Percentiles rank a stretch among this genome's conserved stretches.
These are phyloP conservation scores for Odontarrhena argentea DNA, from an alignment of 345 rosid species.

Conservation along the genomic window DNA sequence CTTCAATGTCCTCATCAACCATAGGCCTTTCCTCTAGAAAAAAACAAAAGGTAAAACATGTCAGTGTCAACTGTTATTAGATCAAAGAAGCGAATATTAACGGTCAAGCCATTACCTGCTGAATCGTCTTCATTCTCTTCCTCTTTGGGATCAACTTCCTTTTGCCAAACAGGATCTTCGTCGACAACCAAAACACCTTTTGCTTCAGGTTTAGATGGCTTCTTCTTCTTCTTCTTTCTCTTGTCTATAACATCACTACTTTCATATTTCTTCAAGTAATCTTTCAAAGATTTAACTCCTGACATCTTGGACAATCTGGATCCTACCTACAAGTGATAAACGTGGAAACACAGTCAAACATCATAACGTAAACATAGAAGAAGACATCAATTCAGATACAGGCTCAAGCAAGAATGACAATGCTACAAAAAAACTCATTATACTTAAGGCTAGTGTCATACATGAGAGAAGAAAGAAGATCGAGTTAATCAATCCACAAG, in stretches of 20 bases:
- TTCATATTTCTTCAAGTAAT: slow-evolving; percentile 75
- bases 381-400: neutral
- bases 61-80: slow-evolving; percentile 3
- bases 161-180: slow-evolving; percentile 94
- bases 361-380: neutral
- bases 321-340: neutral
- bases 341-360: slow-evolving; percentile 18
- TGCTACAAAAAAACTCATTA: neutral
- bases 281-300: slow-evolving; percentile 57
- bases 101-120: slow-evolving; percentile 49
- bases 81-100: neutral
- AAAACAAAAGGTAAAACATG: neutral
- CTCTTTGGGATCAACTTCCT: slow-evolving; percentile 57
- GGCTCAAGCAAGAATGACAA: slow-evolving; percentile 1
- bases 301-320: slow-evolving; percentile 40
- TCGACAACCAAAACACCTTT: slow-evolving; percentile 75
- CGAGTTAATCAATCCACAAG: slow-evolving; percentile 13
- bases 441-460: neutral
- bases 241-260: slow-evolving; percentile 53
- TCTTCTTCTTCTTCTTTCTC: slow-evolving; percentile 70
- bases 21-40: slow-evolving; percentile 78
- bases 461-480: neutral
- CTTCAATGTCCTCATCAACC: slow-evolving; percentile 90
- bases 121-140: slow-evolving; percentile 70
- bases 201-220: slow-evolving; percentile 46